Percentiles rank a stretch among this genome's conserved stretches.
phyloP scores from a whole-genome alignment of 2,329 filamentous ascomycete species.

The Alternaria ethzedia region DNA sequence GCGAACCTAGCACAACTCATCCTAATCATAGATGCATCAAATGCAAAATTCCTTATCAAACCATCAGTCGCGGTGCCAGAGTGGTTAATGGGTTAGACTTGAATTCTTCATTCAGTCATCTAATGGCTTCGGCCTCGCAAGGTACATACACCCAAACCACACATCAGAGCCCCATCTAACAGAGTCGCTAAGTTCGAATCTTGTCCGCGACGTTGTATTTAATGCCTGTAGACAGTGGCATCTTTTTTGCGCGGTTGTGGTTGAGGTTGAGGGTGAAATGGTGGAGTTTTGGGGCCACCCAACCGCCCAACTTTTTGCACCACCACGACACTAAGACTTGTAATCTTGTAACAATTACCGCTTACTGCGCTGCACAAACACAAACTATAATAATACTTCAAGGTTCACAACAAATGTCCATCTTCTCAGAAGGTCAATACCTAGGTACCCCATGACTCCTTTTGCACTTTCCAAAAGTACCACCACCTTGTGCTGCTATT shows the following conservation, averaged over 20 bases:
- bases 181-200: not conserved
- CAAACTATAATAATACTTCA: too few relatives aligned
- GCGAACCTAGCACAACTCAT: too few relatives aligned
- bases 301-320: not conserved
- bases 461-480: too few relatives aligned
- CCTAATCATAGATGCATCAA: fast-evolving
- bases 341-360: too few relatives aligned
- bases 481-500: too few relatives aligned
- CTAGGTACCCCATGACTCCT: too few relatives aligned
- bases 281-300: not conserved
- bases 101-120: slow-evolving; percentile 47
- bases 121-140: slow-evolving; percentile 52
- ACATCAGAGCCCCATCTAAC: not conserved
- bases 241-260: not conserved
- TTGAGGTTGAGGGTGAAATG: not conserved
- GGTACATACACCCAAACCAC: slow-evolving; percentile 27
- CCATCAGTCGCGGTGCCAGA: slow-evolving; percentile 44
- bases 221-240: not conserved
- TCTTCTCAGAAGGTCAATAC: too few relatives aligned
- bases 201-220: not conserved
- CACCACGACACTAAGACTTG: too few relatives aligned
- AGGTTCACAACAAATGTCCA: too few relatives aligned
- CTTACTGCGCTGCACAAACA: too few relatives aligned
- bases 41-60: not conserved
- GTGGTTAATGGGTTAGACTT: slow-evolving; percentile 54